These are phyloP conservation scores for Persicaria tinctoria DNA, from an alignment of 148 eudicot species.

Conservation along the genomic window DNA sequence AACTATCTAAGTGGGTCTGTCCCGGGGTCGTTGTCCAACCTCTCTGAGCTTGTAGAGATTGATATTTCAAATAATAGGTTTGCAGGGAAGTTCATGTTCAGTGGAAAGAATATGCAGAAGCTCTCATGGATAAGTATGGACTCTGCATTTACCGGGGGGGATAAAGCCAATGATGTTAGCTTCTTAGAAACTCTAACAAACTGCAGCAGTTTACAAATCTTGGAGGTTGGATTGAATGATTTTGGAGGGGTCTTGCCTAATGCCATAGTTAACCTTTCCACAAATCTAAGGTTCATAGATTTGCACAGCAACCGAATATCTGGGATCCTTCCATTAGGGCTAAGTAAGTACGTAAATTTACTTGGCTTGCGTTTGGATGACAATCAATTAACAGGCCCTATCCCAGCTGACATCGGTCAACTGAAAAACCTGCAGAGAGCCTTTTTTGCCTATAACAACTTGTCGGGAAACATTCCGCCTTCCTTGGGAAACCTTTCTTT, in stretches of 20 bases:
- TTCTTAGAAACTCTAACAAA: conserved; percentile 27
- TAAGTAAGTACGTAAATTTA: conserved; percentile 20
- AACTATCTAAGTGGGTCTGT: not conserved
- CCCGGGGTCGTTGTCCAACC: conserved; percentile 1
- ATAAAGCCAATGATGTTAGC: conserved; percentile 16
- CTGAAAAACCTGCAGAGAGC: not conserved
- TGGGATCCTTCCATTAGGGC: conserved; percentile 25
- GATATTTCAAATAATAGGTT: not conserved
- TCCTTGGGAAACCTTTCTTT: conserved; percentile 32
- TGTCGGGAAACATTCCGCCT: conserved; percentile 29
- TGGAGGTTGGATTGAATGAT: conserved; percentile 14
- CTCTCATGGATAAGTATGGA: not conserved
- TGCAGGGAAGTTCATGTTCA: conserved; percentile 11
- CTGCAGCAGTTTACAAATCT: conserved; percentile 5
- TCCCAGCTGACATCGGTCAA: conserved; percentile 25
- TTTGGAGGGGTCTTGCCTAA: conserved; percentile 26
- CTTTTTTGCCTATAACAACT: conserved; percentile 9
- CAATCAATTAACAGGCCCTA: conserved; percentile 21
- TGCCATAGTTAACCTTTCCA: conserved; percentile 24
- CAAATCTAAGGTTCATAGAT: conserved; percentile 4
- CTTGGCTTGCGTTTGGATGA: not conserved
- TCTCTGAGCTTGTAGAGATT: not conserved
- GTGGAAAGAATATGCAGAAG: conserved; percentile 12
- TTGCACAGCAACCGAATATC: conserved; percentile 8
- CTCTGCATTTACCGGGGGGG: not conserved